Base-by-base conservation (phyloP, 495 filamentous ascomycete species). In the Penicillium pulvis region DNA sequence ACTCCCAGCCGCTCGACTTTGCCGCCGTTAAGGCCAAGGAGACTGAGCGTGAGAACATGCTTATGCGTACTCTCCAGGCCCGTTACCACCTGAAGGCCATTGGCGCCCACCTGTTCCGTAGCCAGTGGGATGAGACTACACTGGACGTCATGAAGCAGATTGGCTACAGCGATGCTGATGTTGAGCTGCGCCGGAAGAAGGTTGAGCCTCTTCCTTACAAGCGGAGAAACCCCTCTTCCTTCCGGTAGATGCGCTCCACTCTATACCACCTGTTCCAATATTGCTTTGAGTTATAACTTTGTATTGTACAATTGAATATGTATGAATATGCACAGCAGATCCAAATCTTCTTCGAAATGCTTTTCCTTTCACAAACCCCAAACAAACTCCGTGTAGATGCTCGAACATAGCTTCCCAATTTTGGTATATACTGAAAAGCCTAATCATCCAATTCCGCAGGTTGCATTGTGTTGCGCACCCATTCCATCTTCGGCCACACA, bases 61-160 rank as follows among this genome's bases (percentile, higher is more conserved):
- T 79, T 58, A 72, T 95, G 57, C 84, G 91, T 62, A 80, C 81
- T 44, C 88, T 96, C 66, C 82, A 85, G 61, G 80, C 85, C 65
- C 86, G 85, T 61, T 83, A 88, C 67, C 70, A 74, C 36, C 76
- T 96, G 43, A 81, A 81, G 55, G 81, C 92, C 7, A 87, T 96
- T 39, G 94, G 94, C 52, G 87, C 90, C 35, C 86, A 83, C 69
- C 75, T 99, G 65, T 99, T 97, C 85, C 86, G 94, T 59, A 87
- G 83, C 61, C 72, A 87, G 58, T 99, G 92, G 91, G 94, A 99
- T 70, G 89, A 91, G 42, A 81, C 83, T 53, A 99, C 89, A 36
- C 85, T 82, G 57, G 86, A 79, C 39, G 90, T 99, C 55, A 97
- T 99, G 93, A 76, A 84, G 70, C 76, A 87, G 69, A 85, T 90